Conservation (phyloP, 148 eudicot genomes). For the Camellia granthamiana region DNA sequence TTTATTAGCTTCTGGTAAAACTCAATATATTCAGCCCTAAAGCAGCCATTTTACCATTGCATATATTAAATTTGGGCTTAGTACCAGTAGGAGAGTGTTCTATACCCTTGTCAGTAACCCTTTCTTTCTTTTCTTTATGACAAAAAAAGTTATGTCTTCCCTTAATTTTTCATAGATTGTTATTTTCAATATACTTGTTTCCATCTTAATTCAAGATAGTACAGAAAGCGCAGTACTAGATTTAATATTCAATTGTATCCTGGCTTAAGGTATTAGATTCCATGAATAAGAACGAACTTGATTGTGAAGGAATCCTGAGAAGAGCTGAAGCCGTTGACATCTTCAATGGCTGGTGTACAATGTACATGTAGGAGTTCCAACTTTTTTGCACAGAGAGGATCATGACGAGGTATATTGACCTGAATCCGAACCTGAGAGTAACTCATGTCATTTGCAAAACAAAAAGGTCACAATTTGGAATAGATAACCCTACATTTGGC, state of each 20-base stretch:
- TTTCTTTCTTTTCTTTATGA: background rate
- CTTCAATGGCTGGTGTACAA: conserved; percentile 44
- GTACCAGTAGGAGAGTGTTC: background rate
- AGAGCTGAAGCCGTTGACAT: conserved; percentile 40
- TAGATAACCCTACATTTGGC: background rate
- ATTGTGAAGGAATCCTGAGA: conserved; percentile 51
- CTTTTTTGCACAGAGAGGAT: conserved; percentile 53
- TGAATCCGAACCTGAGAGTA: conserved; percentile 52
- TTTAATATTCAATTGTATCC: conserved; percentile 4
- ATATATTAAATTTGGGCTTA: background rate
- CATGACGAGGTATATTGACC: conserved; percentile 51
- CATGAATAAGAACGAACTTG: conserved; percentile 44
- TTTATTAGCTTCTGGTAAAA: too few relatives aligned
- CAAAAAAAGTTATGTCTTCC: background rate
- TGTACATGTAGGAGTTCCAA: conserved; percentile 56
- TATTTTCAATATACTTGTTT: background rate
- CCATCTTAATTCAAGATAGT: background rate
- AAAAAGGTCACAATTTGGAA: background rate
- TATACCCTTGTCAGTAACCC: background rate
- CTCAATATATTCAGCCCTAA: background rate
- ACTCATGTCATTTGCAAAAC: conserved; percentile 13
- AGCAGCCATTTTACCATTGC: background rate
- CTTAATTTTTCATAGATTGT: background rate
- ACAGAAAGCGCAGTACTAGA: background rate
- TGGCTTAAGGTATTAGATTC: background rate